Conservation (phyloP, 1,284 basidiomycete species). For the Ustilago tritici region DNA sequence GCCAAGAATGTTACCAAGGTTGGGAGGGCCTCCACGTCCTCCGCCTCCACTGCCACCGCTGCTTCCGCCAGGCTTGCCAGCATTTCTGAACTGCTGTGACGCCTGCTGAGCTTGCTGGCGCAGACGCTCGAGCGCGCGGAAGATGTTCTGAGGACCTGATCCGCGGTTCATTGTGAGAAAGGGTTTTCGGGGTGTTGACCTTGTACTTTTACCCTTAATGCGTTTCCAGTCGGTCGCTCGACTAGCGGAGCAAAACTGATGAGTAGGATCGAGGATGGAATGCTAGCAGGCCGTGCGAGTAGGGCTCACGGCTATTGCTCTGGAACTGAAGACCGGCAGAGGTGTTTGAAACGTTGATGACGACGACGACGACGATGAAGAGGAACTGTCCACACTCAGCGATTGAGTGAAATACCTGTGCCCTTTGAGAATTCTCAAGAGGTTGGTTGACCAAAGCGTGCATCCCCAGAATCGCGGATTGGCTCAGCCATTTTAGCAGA, state of each 20-base stretch:
- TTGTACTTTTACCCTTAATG: background rate
- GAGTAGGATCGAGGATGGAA: background rate
- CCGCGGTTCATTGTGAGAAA: constrained; percentile 45
- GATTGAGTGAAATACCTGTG: background rate
- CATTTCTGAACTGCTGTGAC: constrained; percentile 49
- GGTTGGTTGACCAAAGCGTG: constrained; percentile 51
- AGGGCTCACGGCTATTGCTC: background rate
- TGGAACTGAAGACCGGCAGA: background rate
- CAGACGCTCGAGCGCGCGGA: constrained; percentile 52
- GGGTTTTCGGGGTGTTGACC: background rate
- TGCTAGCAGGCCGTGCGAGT: background rate
- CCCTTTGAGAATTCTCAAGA: constrained; percentile 8
- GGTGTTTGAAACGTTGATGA: background rate
- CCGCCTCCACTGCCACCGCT: constrained; percentile 65
- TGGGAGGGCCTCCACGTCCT: constrained; percentile 71
- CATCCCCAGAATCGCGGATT: constrained; percentile 21
- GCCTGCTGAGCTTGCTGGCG: constrained; percentile 56
- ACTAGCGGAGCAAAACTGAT: background rate
- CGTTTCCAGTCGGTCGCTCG: background rate
- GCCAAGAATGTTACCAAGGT: constrained; percentile 74
- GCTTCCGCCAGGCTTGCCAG: constrained; percentile 46
- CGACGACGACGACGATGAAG: background rate
- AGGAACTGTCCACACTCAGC: background rate
- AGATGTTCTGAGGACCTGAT: constrained; percentile 55
- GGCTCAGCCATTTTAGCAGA: constrained; percentile 20